Percentiles rank a stretch among this genome's conserved stretches.
These are phyloP conservation scores for Pythium coloratum DNA, from an alignment of 352 stramenopile genomes.

Conservation along the genomic window DNA sequence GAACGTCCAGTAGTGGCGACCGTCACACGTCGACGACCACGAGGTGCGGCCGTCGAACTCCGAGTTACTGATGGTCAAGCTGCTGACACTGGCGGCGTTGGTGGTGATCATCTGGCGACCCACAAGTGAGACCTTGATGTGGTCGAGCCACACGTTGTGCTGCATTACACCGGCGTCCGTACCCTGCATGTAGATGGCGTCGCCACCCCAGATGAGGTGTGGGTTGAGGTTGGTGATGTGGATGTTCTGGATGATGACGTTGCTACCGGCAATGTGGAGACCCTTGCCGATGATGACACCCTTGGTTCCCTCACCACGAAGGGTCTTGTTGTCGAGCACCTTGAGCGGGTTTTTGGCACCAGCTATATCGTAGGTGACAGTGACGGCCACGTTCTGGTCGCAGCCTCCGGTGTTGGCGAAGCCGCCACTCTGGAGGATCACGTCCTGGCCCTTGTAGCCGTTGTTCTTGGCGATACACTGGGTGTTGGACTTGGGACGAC, in stretches of 20 bases:
- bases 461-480: slow-evolving; percentile 56
- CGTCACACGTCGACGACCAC: slow-evolving; percentile 46
- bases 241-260: slow-evolving; percentile 62
- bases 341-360: slow-evolving; percentile 30
- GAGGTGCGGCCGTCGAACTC: slow-evolving; percentile 51
- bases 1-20: slow-evolving; percentile 52
- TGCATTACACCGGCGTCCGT: slow-evolving; percentile 16
- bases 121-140: slow-evolving; percentile 41
- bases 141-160: slow-evolving; percentile 46
- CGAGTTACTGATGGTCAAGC: slow-evolving; percentile 47
- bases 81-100: slow-evolving; percentile 30
- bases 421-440: slow-evolving; percentile 52
- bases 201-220: slow-evolving; percentile 36
- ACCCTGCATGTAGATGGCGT: slow-evolving; percentile 29
- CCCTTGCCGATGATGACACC: slow-evolving; percentile 49
- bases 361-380: slow-evolving; percentile 43
- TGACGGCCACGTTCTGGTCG: slow-evolving; percentile 23
- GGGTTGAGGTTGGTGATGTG: slow-evolving; percentile 59
- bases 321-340: slow-evolving; percentile 38
- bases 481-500: slow-evolving; percentile 40
- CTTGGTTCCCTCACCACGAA: slow-evolving; percentile 35
- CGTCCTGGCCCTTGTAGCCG: slow-evolving; percentile 49
- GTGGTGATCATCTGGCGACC: slow-evolving; percentile 44
- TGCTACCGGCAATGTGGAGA: slow-evolving; percentile 33
- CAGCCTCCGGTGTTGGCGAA: slow-evolving; percentile 54